A percentile compares a stretch with the other conserved stretches of the same genome.
These are phyloP conservation scores for Leccinum variicolor DNA, from an alignment of 768 basidiomycete genomes.

Conservation along the genomic window DNA sequence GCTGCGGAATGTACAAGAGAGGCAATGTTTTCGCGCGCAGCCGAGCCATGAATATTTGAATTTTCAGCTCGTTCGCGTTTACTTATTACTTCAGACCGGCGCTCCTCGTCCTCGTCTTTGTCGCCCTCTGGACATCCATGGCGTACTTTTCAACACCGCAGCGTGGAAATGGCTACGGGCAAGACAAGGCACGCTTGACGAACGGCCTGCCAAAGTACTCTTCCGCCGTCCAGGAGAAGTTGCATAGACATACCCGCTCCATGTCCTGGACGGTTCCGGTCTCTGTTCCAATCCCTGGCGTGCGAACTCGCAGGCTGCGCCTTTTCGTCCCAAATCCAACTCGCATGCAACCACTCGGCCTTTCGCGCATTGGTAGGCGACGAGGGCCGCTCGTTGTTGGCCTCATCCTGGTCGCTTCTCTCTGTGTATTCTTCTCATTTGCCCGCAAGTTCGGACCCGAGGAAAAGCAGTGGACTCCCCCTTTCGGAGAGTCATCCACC, in stretches of 20 bases:
- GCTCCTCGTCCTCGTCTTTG: conserved; percentile 14
- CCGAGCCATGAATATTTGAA: conserved; percentile 1
- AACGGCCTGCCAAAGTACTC: conserved; percentile 48
- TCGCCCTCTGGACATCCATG: conserved; percentile 29
- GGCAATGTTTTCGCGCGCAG: conserved; percentile 27
- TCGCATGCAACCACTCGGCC: conserved; percentile 54
- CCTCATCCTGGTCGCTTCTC: conserved; percentile 41
- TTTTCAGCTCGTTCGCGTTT: conserved; percentile 14
- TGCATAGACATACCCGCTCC: conserved; percentile 42
- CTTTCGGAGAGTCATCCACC: conserved; percentile 61
- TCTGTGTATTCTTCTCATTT: conserved; percentile 60
- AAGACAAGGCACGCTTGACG: conserved; percentile 40
- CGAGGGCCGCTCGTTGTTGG: conserved; percentile 53
- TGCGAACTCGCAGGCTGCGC: conserved; percentile 52
- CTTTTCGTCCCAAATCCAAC: conserved; percentile 59
- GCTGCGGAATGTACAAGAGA: conserved; percentile 25
- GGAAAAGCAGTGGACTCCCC: conserved; percentile 61
- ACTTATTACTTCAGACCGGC: conserved; percentile 8
- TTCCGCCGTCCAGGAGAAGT: conserved; percentile 65
- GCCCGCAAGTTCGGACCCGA: conserved; percentile 58
- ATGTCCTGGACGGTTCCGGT: conserved; percentile 59
- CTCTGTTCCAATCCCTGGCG: conserved; percentile 57
- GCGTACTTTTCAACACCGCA: conserved; percentile 46
- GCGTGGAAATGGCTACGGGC: conserved; percentile 42
- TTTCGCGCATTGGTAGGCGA: conserved; percentile 56